Evolutionary conservation across 148 eudicot genomes (phyloP).

Genomic region (Tetragonia tetragonoides): DNA sequence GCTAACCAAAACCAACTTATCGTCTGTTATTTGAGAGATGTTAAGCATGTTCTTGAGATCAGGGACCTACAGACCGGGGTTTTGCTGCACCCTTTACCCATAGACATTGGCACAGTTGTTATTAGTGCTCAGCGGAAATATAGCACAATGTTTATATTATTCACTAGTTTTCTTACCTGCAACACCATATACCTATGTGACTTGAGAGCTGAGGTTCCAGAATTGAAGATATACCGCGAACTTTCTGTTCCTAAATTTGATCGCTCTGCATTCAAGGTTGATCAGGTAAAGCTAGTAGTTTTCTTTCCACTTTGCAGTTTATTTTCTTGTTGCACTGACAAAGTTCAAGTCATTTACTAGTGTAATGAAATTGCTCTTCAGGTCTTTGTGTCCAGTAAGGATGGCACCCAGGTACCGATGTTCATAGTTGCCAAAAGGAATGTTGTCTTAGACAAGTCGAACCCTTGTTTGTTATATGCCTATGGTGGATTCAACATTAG

Average conservation of each 20-base stretch:
- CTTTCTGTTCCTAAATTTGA: conserved; percentile 74
- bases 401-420: conserved; percentile 71
- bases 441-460: conserved; percentile 58
- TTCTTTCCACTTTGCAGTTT: background rate
- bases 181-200: conserved; percentile 70
- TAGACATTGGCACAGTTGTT: conserved; percentile 76
- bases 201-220: conserved; percentile 48
- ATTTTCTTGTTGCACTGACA: too few species aligned
- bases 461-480: conserved; percentile 80
- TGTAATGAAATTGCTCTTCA: conserved; percentile 7
- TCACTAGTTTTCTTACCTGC: conserved; percentile 79
- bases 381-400: conserved; percentile 84
- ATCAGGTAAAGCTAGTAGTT: conserved; percentile 34
- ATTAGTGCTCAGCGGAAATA: conserved; percentile 69
- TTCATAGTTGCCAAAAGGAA: conserved; percentile 71
- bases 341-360: too few species aligned
- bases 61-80: conserved; percentile 65
- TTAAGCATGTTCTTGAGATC: conserved; percentile 70
- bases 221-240: conserved; percentile 71
- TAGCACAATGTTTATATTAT: conserved; percentile 47
- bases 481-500: conserved; percentile 88
- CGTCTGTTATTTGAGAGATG: conserved; percentile 77
- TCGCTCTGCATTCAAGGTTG: conserved; percentile 58
- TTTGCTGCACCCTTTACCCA: conserved; percentile 54
- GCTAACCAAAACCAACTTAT: conserved; percentile 57